Evolutionary conservation across 345 rosid genomes (phyloP).

Genomic region (Balakata baccata): DNA sequence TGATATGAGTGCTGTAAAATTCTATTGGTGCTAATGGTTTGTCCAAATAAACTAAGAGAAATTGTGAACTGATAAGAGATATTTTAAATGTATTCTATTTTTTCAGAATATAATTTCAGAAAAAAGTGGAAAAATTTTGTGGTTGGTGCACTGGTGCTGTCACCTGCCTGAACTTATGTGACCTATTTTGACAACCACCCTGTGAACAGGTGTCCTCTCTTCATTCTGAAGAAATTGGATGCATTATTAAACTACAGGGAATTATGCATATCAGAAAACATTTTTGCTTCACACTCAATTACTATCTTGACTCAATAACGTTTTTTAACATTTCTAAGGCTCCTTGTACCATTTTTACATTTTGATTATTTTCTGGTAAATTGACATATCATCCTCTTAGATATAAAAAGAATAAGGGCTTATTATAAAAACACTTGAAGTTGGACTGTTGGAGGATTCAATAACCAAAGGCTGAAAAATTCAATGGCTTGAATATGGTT

Average conservation of each 20-base stretch:
- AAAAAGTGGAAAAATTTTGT: background rate
- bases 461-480: background rate
- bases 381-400: background rate
- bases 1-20: background rate
- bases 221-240: background rate
- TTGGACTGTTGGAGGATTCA: background rate
- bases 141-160: background rate
- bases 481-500: background rate
- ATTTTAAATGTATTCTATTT: background rate
- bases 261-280: background rate
- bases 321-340: background rate
- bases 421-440: background rate
- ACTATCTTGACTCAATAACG: background rate
- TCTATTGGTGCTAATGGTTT: background rate
- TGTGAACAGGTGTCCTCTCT: background rate
- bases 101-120: background rate
- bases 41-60: background rate
- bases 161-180: background rate
- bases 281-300: background rate
- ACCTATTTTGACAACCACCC: background rate
- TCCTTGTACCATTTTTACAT: background rate
- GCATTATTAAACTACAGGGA: background rate
- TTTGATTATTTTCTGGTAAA: background rate
- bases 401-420: background rate
- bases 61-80: too few species aligned